Evolutionary conservation across 768 basidiomycete species (phyloP), one percentile per base, ranked within the genome.

Genomic region (Asterophora lycoperdoides): DNA sequence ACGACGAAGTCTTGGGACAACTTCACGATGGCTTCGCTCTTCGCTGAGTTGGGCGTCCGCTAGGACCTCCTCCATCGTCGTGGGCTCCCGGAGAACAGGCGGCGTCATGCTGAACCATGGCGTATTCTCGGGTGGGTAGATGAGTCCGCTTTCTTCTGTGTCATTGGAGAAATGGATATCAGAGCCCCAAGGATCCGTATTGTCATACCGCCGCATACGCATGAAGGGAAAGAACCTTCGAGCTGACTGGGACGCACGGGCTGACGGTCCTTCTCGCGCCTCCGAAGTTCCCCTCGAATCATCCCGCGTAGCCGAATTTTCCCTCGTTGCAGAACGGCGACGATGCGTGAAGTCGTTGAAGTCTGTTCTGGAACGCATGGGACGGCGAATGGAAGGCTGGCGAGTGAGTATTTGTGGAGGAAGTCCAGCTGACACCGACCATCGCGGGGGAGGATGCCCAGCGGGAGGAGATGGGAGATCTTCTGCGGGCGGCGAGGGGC

Each of bases 291-390:
- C 67, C 15, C 56, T 48, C 14, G 57, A 51, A 36, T 68, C 70
- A 29, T 61, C 52, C 34, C 65, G 63, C 10, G 61, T 41, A 34
- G 55, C 54, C 9, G 61, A 39, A 2, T 64, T 46, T 11, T 75
- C 73, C 39, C 77, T 66, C 19, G 63, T 77, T 4, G 70, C 67
- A 14, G 77, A 78, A 44, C 87, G 78, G 26, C 86, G 79, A 10
- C 80, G 80, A 18, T 77, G 64, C 0, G 86, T 83, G 53, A 84
- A 88, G 20, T 89, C 86, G 58, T 75, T 81, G 62, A 89, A 88
- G 53, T 89, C 86, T 11, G 78, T 71, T 29, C 85, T 70, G 23
- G 75, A 74, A 4, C 76, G 70, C 28, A 68, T 57, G 1, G 79
- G 72, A 18, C 84, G 83, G 20, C 84, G 83, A 40, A 85, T 70